These are phyloP conservation scores for Ogataea minuta DNA, from an alignment of 805 yeast species.

Conservation along the genomic window DNA sequence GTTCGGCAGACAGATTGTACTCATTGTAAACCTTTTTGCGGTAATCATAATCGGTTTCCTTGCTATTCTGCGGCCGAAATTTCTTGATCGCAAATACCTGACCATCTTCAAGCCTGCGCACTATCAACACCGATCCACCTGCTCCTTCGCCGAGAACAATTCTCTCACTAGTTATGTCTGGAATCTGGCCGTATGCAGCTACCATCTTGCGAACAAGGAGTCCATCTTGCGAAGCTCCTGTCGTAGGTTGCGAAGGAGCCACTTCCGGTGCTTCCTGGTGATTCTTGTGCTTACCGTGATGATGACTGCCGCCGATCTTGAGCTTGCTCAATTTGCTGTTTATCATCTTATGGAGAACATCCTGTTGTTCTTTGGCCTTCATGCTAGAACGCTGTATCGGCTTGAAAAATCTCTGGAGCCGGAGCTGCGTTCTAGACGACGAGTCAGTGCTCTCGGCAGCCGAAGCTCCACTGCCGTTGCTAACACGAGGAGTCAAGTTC, in stretches of 20 bases:
- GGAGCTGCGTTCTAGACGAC: slow-evolving; percentile 21
- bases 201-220: slow-evolving; percentile 37
- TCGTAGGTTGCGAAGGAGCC: background rate
- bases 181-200: slow-evolving; percentile 64
- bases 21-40: slow-evolving; percentile 78
- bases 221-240: slow-evolving; percentile 8
- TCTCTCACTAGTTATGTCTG: slow-evolving; percentile 50
- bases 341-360: slow-evolving; percentile 20
- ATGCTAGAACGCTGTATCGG: slow-evolving; percentile 14
- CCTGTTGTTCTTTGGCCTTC: slow-evolving; percentile 19
- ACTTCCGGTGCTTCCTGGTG: background rate
- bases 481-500: slow-evolving; percentile 16
- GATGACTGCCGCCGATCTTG: slow-evolving; percentile 13
- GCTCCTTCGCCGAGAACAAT: slow-evolving; percentile 80
- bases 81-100: slow-evolving; percentile 79
- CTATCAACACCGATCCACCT: slow-evolving; percentile 86
- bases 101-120: slow-evolving; percentile 58
- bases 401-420: slow-evolving; percentile 47
- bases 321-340: slow-evolving; percentile 19
- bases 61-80: slow-evolving; percentile 63
- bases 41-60: slow-evolving; percentile 68
- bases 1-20: slow-evolving; percentile 73
- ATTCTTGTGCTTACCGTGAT: slow-evolving; percentile 1
- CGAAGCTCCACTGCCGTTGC: slow-evolving; percentile 19
- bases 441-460: slow-evolving; percentile 20